Base-by-base conservation (phyloP, 805 yeast genomes). In the Candida dendrica region DNA sequence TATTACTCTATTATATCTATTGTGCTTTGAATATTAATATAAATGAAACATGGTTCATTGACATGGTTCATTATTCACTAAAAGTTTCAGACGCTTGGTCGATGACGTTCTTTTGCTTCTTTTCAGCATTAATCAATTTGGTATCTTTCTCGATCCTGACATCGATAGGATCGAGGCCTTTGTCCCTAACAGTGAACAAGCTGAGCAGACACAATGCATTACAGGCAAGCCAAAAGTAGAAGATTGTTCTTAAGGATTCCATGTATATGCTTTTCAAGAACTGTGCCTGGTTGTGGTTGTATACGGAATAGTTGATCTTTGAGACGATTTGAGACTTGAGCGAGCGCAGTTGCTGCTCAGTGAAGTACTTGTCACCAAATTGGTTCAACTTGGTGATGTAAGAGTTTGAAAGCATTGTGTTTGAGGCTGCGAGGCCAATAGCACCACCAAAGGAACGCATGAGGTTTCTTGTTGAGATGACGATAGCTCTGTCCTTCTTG, bases 401-500 rank as follows among this genome's bases (percentile, higher is more conserved):
- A 9, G 17, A 14, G 11, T 30, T 30, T 6, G 33, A 30, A 5
- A 30, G 33, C 33, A 30, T 30, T 14, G 33, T 30, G 33, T 30
- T 30, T 30, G 33, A 13, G 18, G 71, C 55, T 2, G 81, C 79
- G 29, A 75, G 61, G 0, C 82, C 82, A 19, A 75, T 59, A 0
- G 81, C 69, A 22, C 80, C 80, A 10, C 83, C 83, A 45, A 77
- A 69, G 0, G 79, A 70, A 37, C 82, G 57, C 37, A 74, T 49
- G 19, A 75, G 74, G 50, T 75, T 77, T 50, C 83, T 62, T 2
- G 77, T 64, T 3, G 79, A 66, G 8, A 75, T 75, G 6, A 75
- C 75, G 16, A 77, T 77, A 0, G 81, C 79, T 37, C 83, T 52
- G 43, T 77, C 81, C 3, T 68, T 59, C 39, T 68, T 65, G 22